Evolutionary conservation across 2,329 filamentous ascomycete species (phyloP), one percentile per base, ranked within the genome.

Genomic region (Helicocarpus griseus): DNA sequence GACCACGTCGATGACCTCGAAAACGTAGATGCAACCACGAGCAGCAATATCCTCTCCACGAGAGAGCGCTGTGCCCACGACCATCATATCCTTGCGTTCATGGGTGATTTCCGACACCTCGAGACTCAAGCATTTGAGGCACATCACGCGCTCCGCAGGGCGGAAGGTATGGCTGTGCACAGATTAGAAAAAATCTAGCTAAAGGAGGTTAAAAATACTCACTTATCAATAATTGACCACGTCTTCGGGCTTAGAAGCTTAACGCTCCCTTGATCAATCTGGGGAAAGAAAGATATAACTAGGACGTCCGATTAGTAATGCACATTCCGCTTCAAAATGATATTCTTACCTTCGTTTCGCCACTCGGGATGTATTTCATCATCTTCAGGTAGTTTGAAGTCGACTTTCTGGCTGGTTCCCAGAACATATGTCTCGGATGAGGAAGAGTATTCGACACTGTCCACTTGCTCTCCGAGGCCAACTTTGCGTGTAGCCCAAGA

Each of bases 101-200:
- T 93, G 88, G 0, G 89, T 96, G 31, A 85, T 82, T 69, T 98
- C 93, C 0, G 90, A 96, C 6, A 95, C 77, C 67, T 97, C 93
- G 13, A 98, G 79, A 50, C 86, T 85, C 36, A 97, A 77, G 4
- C 86, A 85, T 65, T 91, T 84, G 61, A 97, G 80, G 55, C 86
- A 88, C 64, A 93, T 84, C 13, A 95, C 76, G 11, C 82, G 79
- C 69, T 96, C 91, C 55, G 78, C 83, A 0, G 80, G 73, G 50
- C 90, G 87, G 57, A 95, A 77, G 40, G 82, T 74, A 49, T 89
- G 74, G 46, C 71, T 74, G 56, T 43, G 51, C n/a, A 53, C 3
- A 47, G 28, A 17, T 59, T 46, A 57, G 56, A 35, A 11, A 7
- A 4, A 31, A n/a, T 45, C 24, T 33, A 22, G 41, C 44, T 22